These are phyloP conservation scores for Eucommia ulmoides DNA, from an alignment of 257 asterid genomes.

Conservation along the genomic window DNA sequence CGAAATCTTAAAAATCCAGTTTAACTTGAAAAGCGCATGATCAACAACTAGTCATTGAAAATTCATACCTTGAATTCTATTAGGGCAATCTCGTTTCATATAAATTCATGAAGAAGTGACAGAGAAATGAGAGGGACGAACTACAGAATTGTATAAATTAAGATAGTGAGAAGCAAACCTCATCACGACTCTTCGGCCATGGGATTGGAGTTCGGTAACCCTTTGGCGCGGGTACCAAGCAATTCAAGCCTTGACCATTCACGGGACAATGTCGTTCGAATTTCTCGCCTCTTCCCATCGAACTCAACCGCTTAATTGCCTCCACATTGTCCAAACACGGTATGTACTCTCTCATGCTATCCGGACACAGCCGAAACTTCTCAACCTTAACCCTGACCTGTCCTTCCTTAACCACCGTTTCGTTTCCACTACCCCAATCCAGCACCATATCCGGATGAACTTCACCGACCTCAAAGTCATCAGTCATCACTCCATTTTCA, in stretches of 20 bases:
- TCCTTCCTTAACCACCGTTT: slow-evolving; percentile 28
- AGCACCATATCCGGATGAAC: slow-evolving; percentile 54
- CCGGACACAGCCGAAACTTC: slow-evolving; percentile 47
- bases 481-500: slow-evolving; percentile 70
- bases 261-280: slow-evolving; percentile 92
- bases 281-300: slow-evolving; percentile 65
- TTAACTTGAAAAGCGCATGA: too few relatives aligned
- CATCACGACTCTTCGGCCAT: slow-evolving; percentile 94
- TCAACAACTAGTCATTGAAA: too few relatives aligned
- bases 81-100: too few relatives aligned
- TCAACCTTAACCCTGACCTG: slow-evolving; percentile 32
- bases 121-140: too few relatives aligned
- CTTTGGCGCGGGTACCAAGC: slow-evolving; percentile 75
- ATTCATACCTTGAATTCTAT: too few relatives aligned
- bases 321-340: slow-evolving; percentile 87
- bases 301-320: slow-evolving; percentile 46
- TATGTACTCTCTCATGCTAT: slow-evolving; percentile 70
- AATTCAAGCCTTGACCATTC: slow-evolving; percentile 49
- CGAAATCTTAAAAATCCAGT: too few relatives aligned
- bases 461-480: slow-evolving; percentile 70
- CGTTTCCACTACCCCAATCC: slow-evolving; percentile 39
- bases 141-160: too few relatives aligned
- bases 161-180: slow-evolving; percentile 51
- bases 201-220: slow-evolving; percentile 70
- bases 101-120: too few relatives aligned